Evolutionary conservation across 345 rosid genomes (phyloP), one percentile per base, ranked within the genome.

Genomic region (Populus deltoides): DNA sequence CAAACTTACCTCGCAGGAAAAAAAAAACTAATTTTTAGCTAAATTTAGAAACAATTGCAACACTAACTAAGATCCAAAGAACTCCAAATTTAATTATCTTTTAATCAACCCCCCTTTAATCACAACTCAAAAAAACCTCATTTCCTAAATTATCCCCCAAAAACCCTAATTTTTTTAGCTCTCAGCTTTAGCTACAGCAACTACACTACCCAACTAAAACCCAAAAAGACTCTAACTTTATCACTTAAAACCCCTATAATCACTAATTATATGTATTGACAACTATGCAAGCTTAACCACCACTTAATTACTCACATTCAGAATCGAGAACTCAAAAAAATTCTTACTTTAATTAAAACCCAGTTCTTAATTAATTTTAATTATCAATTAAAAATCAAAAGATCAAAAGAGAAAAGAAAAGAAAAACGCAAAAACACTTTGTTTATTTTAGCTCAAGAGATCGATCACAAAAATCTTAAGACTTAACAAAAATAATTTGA

Each of bases 161-260:
- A 78, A 85, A 73, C 85, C 89, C 88, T 81, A 87, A 78, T n/a
- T 59, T 49, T 73, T 72, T 6, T 22, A 15, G 72, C 35, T n/a
- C 41, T 27, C 17, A 66, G 27, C 70, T 59, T 59, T 47, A 41
- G 43, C 78, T 27, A 68, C 39, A n/a, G 36, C 68, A 55, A 12
- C 10, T 39, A 11, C 49, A 45, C 57, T 27, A 16, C 29, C 22
- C 15, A 17, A 39, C 15, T 8, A 73, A 66, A 74, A 61, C 77
- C 61, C 68, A 66, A 77, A 78, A 79, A 10, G 65, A 59, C 29
- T 49, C 22, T 33, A 33, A 43, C 18, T 45, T 27, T 6, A 47
- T 18, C 73, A 2, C 13, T 11, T 45, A 33, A 27, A 17, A 10
- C 16, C 65, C 65, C 29, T 17, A 66, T 6, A 66, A 33, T 24